phyloP scores from a whole-genome alignment of 2,329 filamentous ascomycete species.

The Diaporthe nobilis region DNA sequence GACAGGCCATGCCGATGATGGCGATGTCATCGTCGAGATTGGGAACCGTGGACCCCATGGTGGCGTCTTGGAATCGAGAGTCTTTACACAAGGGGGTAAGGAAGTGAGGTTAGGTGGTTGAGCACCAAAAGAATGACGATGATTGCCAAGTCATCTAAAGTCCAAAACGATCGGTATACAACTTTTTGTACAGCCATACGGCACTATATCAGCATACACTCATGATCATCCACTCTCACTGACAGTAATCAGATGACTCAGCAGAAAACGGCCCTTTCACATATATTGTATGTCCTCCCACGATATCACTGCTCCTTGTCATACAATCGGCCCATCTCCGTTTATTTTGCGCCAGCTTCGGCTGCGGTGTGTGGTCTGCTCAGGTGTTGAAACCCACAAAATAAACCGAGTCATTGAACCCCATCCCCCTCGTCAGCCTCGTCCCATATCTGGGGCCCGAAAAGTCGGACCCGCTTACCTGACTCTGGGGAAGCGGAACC shows the following conservation, averaged over 20 bases:
- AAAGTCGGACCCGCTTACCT: conserved; percentile 12
- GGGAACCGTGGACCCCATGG: conserved; percentile 33
- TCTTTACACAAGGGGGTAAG: conserved; percentile 4
- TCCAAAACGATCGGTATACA: not conserved
- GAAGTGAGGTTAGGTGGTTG: conserved; percentile 18
- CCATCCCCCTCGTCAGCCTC: conserved; percentile 1
- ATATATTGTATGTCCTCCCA: conserved; percentile 4
- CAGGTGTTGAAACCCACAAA: conserved; percentile 15
- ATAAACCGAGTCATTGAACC: conserved; percentile 3
- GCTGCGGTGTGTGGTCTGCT: conserved; percentile 6
- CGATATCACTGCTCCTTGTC: conserved; percentile 13
- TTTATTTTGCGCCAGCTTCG: not conserved
- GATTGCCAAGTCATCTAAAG: conserved; percentile 3
- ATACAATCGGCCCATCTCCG: conserved; percentile 18
- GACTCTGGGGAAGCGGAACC: conserved; percentile 23
- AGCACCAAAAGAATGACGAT: conserved; percentile 18
- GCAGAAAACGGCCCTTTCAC: not conserved
- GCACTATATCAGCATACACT: conserved; percentile 31
- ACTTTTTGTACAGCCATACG: not conserved
- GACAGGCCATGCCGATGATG: conserved; percentile 48
- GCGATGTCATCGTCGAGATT: conserved; percentile 19
- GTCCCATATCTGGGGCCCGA: not conserved
- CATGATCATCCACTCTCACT: not conserved
- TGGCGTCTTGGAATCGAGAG: conserved; percentile 1
- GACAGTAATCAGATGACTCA: conserved; percentile 5